Evolutionary conservation across 106 monocot species (phyloP).

Genomic region (Acorus gramineus): DNA sequence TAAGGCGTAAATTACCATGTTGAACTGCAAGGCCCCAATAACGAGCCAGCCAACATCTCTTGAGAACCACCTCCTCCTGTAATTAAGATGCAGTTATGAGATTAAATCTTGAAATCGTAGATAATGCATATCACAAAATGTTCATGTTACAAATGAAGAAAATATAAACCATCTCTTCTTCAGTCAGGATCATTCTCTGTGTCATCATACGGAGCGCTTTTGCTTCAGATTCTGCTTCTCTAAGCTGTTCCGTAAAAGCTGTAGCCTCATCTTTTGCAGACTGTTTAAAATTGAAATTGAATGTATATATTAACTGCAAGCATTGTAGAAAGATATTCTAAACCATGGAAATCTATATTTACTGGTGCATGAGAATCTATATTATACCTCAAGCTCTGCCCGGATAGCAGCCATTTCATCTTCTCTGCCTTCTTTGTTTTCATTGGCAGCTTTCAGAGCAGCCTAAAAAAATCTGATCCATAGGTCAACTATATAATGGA

Average conservation of each 20-base stretch:
- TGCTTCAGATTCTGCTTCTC: slow-evolving; percentile 69
- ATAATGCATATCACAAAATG: too few relatives aligned
- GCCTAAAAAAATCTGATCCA: slow-evolving; percentile 24
- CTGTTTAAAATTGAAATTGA: slow-evolving; percentile 23
- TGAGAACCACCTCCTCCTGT: slow-evolving; percentile 96
- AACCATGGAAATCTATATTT: too few relatives aligned
- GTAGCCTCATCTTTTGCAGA: slow-evolving; percentile 57
- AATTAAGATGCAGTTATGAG: not conserved
- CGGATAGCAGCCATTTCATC: slow-evolving; percentile 64
- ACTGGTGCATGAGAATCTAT: too few relatives aligned
- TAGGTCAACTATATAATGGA: too few relatives aligned
- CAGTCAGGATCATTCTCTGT: slow-evolving; percentile 77
- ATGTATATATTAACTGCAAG: not conserved
- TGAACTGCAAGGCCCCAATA: slow-evolving; percentile 88
- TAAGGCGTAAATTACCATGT: slow-evolving; percentile 36
- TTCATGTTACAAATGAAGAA: too few relatives aligned
- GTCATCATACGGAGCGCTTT: slow-evolving; percentile 68
- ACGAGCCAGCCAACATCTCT: slow-evolving; percentile 96
- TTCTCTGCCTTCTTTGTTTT: slow-evolving; percentile 67
- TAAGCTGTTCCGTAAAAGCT: slow-evolving; percentile 37
- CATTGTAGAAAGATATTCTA: too few relatives aligned
- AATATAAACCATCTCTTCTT: slow-evolving; percentile 78
- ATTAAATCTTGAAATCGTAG: not conserved
- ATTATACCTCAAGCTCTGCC: slow-evolving; percentile 47
- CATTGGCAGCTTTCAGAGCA: slow-evolving; percentile 63